phyloP scores from a whole-genome alignment of 345 rosid genomes.

The Hibiscus tridactylites region DNA sequence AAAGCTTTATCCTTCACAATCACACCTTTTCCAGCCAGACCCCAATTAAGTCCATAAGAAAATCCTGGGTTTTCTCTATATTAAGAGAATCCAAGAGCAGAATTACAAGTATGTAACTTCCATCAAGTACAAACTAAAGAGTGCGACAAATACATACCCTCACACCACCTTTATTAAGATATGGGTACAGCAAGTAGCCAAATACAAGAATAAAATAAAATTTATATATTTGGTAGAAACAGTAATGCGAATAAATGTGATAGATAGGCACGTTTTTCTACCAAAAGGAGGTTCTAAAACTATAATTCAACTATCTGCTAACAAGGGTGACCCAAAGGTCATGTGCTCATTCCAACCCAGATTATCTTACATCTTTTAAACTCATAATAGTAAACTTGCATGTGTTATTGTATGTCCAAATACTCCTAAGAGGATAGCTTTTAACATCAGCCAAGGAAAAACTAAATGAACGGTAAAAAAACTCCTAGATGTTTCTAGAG shows the following conservation, averaged over 20 bases:
- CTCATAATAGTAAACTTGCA: not conserved
- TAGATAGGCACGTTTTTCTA: not conserved
- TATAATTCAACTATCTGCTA: not conserved
- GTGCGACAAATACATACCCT: not conserved
- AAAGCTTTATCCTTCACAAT: conserved; percentile 27
- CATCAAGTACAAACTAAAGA: not conserved
- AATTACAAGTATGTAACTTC: not conserved
- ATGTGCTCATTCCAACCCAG: not conserved
- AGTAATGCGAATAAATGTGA: not conserved
- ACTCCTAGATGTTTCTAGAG: not conserved
- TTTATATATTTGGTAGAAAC: not conserved
- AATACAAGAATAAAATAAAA: not conserved
- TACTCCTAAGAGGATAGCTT: not conserved
- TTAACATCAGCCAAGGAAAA: not conserved
- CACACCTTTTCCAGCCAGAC: conserved; percentile 30
- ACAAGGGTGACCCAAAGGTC: not conserved
- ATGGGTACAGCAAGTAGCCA: not conserved
- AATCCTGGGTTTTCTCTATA: conserved; percentile 14
- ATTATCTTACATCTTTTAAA: not conserved
- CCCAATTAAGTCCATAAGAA: conserved; percentile 26
- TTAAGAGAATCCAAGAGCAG: not conserved
- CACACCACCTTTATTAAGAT: not conserved
- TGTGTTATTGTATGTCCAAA: not conserved
- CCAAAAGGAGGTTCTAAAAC: not conserved
- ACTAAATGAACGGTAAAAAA: not conserved